Evolutionary conservation across 306 rosid genomes (phyloP), one percentile per base, ranked within the genome.

Genomic region (Pterocarpus macrocarpus): DNA sequence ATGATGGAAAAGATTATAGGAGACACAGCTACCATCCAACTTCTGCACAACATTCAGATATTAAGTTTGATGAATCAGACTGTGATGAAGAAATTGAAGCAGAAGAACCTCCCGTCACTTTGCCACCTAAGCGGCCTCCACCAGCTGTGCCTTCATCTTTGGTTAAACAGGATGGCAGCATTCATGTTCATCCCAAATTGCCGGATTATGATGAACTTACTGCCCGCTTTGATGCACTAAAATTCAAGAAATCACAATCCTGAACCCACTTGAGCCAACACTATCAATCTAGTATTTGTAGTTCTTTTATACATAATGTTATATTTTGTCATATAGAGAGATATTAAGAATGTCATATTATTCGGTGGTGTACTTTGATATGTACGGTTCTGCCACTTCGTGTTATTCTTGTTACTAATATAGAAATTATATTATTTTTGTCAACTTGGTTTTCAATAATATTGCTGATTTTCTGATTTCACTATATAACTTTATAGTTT

Each of bases 211-310:
- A 91, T 50, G 80, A 89, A 63, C 96, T 96, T 36, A 81, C 99
- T 2, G 98, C 99, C 5, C 98, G 94, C 28, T 96, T 96, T 64
- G 97, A 96, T 72, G 91, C 97, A 10, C 91, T 96, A 49, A 96
- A 95, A 84, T 50, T 81, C 89, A 89, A 68, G 56, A 95, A 91
- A 88, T 87, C 82, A n/a, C 82, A 71, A 52, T 64, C 81, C 53
- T 86, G 49, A 85, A 71, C 44, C 59, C 45, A 41, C 36, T 73
- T 38, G 34, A 12, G 61, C 55, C 56, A 22, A 47, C 72, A 8
- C 44, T 45, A 53, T 49, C 64, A 73, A 61, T 11, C 15, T 52
- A 35, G 12, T 41, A 11, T 62, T 32, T 11, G 14, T 81, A 43
- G 35, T 77, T 59, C 67, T 47, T 80, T 77, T 71, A 71, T 43